phyloP scores from a whole-genome alignment of 2,329 filamentous ascomycete genomes.

The Cladosporium sphaerospermum region DNA sequence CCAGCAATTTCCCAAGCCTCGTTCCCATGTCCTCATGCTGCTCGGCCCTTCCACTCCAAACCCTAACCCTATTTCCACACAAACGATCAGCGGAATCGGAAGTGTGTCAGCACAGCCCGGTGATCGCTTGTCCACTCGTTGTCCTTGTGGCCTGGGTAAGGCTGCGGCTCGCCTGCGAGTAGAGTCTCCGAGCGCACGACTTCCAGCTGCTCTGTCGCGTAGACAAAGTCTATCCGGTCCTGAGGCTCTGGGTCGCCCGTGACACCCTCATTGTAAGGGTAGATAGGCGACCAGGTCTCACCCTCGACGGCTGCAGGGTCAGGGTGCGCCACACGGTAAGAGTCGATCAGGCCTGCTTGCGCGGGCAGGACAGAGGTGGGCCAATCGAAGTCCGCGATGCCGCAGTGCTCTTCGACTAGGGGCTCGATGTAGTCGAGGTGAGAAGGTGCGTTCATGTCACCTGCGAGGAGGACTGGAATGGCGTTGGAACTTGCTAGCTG shows the following conservation, averaged over 20 bases:
- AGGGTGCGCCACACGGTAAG: conserved; percentile 1
- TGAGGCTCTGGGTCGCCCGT: conserved; percentile 4
- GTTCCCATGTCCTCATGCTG: too few species aligned
- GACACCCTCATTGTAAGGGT: background rate
- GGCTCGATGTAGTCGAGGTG: conserved; percentile 2
- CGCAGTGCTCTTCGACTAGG: conserved; percentile 1
- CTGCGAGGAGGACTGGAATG: background rate
- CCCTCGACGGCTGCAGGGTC: background rate
- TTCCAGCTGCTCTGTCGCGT: conserved; percentile 1
- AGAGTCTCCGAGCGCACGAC: background rate
- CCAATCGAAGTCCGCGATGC: conserved; percentile 4
- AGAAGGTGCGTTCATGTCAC: conserved; percentile 5
- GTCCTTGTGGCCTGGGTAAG: background rate
- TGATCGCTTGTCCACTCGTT: conserved; percentile 8
- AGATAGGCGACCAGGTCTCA: conserved; percentile 5
- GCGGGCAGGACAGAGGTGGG: conserved; percentile 4
- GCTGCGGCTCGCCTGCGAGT: background rate
- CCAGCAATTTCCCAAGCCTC: too few species aligned
- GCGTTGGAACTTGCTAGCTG: background rate
- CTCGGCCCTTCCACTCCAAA: too few species aligned
- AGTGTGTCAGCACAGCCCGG: background rate
- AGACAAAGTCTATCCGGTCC: conserved; percentile 6
- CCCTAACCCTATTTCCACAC: too few species aligned
- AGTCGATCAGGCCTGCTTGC: conserved; percentile 5
- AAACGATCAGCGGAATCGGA: background rate